Evolutionary conservation across 495 filamentous ascomycete species (phyloP).

Genomic region (Penicillium taxi): DNA sequence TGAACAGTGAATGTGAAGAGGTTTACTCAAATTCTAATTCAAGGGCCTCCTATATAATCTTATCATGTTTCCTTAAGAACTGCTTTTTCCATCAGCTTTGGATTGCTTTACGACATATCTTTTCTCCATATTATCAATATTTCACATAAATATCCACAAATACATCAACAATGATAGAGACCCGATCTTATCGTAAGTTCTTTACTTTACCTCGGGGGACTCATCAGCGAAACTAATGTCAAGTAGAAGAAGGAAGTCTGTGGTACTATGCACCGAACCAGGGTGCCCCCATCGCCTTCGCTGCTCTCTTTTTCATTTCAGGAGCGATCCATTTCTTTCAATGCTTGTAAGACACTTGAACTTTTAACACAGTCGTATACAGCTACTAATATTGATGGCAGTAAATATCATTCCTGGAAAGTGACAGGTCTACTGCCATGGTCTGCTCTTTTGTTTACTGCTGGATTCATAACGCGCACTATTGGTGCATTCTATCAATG

Average conservation of each 20-base stretch:
- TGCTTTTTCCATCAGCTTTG: too few relatives aligned
- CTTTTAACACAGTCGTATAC: neutral
- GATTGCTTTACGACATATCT: too few relatives aligned
- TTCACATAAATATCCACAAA: too few relatives aligned
- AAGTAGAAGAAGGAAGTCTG: constrained; percentile 40
- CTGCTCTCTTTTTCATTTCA: constrained; percentile 54
- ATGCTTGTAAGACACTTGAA: constrained; percentile 45
- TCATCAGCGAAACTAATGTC: too few relatives aligned
- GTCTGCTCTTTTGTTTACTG: constrained; percentile 43
- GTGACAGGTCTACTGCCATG: constrained; percentile 50
- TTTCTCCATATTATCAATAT: too few relatives aligned
- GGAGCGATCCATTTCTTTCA: constrained; percentile 54
- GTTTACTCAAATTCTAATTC: too few relatives aligned
- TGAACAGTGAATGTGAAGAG: too few relatives aligned
- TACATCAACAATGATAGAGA: constrained; percentile 5
- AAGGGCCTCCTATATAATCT: too few relatives aligned
- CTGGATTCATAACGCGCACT: constrained; percentile 51
- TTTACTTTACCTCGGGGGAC: too few relatives aligned
- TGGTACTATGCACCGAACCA: constrained; percentile 73
- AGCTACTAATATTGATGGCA: constrained; percentile 4
- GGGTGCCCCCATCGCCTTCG: constrained; percentile 60
- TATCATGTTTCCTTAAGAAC: too few relatives aligned
- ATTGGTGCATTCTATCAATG: constrained; percentile 52
- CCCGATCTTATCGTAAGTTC: constrained; percentile 12
- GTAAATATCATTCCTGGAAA: constrained; percentile 42